Percentiles rank a stretch among this genome's conserved stretches.
phyloP scores from a whole-genome alignment of 768 basidiomycete species.

The Melanogaster broomeanus region DNA sequence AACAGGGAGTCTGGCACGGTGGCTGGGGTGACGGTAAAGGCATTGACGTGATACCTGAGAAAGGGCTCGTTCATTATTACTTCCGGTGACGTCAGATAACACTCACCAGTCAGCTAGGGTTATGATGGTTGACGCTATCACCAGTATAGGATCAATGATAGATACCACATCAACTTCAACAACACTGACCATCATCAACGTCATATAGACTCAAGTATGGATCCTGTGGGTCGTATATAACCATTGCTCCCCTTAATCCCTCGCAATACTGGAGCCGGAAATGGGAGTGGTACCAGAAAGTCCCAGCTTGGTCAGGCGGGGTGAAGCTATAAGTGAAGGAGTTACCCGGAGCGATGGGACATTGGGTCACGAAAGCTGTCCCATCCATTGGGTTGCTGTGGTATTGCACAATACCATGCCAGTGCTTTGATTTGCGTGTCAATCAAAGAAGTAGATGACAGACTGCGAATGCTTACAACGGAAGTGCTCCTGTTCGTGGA shows the following conservation, averaged over 20 bases:
- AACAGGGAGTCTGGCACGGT: constrained; percentile 31
- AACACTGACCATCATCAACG: constrained; percentile 31
- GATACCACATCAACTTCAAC: constrained; percentile 17
- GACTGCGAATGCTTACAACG: too few relatives aligned
- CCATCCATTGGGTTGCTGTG: background rate
- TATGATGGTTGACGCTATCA: constrained; percentile 32
- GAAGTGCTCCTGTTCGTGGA: too few relatives aligned
- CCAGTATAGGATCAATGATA: background rate
- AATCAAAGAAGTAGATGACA: too few relatives aligned
- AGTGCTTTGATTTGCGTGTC: too few relatives aligned
- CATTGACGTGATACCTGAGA: too few relatives aligned
- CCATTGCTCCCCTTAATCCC: constrained; percentile 10
- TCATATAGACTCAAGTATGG: constrained; percentile 37
- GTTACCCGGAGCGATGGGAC: constrained; percentile 13
- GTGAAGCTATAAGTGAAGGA: constrained; percentile 9
- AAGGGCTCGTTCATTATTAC: too few relatives aligned
- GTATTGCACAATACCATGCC: background rate
- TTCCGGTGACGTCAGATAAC: too few relatives aligned
- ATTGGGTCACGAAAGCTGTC: background rate
- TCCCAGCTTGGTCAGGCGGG: background rate
- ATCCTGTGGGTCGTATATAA: constrained; percentile 12
- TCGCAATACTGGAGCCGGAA: constrained; percentile 15
- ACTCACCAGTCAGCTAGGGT: constrained; percentile 40
- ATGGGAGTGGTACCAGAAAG: constrained; percentile 20
- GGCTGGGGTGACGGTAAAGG: too few relatives aligned